phyloP scores from a whole-genome alignment of 441 rosid species.

The Populus hybrid region DNA sequence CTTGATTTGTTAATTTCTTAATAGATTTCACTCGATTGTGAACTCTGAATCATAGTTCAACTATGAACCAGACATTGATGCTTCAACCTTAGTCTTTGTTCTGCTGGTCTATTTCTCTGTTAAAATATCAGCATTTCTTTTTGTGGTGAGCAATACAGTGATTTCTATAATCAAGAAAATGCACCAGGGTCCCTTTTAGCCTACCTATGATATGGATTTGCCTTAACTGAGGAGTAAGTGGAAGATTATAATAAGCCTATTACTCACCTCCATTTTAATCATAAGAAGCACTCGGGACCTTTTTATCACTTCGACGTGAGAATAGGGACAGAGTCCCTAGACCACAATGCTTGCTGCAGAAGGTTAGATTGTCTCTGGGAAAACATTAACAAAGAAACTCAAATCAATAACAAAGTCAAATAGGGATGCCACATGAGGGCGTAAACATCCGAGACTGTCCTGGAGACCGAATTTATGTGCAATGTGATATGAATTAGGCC shows the following conservation, averaged over 20 bases:
- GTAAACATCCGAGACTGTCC: neutral
- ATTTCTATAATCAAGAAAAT: constrained; percentile 6
- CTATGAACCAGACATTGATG: constrained; percentile 8
- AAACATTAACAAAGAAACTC: neutral
- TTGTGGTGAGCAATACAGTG: constrained; percentile 19
- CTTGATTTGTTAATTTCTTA: constrained; percentile 10
- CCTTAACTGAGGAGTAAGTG: constrained; percentile 25
- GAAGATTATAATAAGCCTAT: constrained; percentile 17
- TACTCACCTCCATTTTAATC: constrained; percentile 9
- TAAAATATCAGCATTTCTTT: constrained; percentile 15
- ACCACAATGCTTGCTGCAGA: constrained; percentile 21
- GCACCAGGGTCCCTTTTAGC: constrained; percentile 31
- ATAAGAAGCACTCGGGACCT: constrained; percentile 10
- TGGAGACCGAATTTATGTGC: neutral
- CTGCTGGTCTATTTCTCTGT: constrained; percentile 6
- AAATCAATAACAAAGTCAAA: constrained; percentile 1
- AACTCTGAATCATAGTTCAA: constrained; percentile 28
- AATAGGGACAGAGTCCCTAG: neutral
- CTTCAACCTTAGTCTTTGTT: constrained; percentile 10
- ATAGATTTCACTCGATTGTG: constrained; percentile 23
- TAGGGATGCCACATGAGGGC: neutral
- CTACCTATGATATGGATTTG: constrained; percentile 25
- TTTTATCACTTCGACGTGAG: neutral
- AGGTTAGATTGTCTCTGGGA: constrained; percentile 13
- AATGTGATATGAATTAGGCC: neutral